Percentiles rank a stretch among this genome's conserved stretches.
These are phyloP conservation scores for Candida schatavii DNA, from an alignment of 805 yeast species.

Conservation along the genomic window DNA sequence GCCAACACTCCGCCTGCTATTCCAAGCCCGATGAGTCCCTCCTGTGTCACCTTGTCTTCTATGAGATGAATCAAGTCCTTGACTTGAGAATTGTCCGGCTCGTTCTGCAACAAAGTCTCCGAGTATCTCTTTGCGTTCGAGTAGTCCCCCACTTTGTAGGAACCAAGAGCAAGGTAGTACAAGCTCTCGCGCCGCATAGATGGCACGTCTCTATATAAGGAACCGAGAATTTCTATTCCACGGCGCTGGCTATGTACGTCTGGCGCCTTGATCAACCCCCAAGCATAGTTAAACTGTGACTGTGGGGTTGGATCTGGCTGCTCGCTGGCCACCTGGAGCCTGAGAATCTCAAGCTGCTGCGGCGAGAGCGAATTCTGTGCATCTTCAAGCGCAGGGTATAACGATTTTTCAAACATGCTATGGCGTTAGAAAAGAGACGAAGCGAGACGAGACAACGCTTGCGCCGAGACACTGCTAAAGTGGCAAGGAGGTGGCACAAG, in stretches of 20 bases:
- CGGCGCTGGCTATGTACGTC: conserved; percentile 63
- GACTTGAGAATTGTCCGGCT: conserved; percentile 85
- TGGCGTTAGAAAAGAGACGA: too few species aligned
- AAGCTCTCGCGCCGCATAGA: conserved; percentile 84
- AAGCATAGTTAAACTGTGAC: conserved; percentile 88
- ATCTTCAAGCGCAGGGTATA: conserved; percentile 42
- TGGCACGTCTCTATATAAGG: conserved; percentile 71
- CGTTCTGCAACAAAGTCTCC: conserved; percentile 71
- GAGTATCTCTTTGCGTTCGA: conserved; percentile 81
- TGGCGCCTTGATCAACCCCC: conserved; percentile 86
- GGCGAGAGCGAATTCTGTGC: conserved; percentile 55
- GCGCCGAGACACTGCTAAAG: too few species aligned
- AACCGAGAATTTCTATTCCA: conserved; percentile 75
- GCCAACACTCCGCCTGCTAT: conserved; percentile 85
- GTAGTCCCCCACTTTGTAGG: conserved; percentile 85
- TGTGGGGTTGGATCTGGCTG: conserved; percentile 78
- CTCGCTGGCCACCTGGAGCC: conserved; percentile 75
- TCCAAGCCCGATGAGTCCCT: conserved; percentile 87
- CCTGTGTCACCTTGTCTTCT: conserved; percentile 80
- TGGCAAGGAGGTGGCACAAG: too few species aligned
- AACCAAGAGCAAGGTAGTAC: conserved; percentile 83
- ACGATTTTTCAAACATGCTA: conserved; percentile 11
- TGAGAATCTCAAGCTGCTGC: conserved; percentile 73
- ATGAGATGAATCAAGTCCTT: conserved; percentile 66
- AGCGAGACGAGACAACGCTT: background rate